Percentiles rank a stretch among this genome's conserved stretches.
phyloP scores from a whole-genome alignment of 768 basidiomycete species.

The Mycena venus region DNA sequence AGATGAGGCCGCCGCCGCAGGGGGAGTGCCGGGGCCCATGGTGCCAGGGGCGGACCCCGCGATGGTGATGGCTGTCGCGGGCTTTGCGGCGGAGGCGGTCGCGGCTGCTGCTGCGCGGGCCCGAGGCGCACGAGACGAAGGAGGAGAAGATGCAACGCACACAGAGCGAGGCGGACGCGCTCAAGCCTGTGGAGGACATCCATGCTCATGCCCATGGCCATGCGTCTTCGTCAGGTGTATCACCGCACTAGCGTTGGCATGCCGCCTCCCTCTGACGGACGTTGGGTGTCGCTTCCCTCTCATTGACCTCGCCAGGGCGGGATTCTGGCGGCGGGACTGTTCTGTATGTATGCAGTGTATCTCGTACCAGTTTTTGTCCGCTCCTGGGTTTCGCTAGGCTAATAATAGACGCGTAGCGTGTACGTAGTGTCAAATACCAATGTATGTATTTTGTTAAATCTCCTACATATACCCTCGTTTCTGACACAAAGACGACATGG shows the following conservation, averaged over 20 bases:
- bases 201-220: no score
- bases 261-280: background rate
- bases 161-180: conserved; percentile 59
- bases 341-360: background rate
- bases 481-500: background rate
- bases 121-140: conserved; percentile 29
- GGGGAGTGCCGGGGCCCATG: no score
- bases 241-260: background rate
- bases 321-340: conserved; percentile 1
- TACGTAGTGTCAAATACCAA: conserved; percentile 26
- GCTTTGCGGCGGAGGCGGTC: conserved; percentile 9
- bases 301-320: background rate
- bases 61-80: conserved; percentile 8
- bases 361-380: conserved; percentile 9
- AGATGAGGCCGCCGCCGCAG: conserved; percentile 70
- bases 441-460: conserved; percentile 25
- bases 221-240: background rate
- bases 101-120: conserved; percentile 10
- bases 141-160: conserved; percentile 44
- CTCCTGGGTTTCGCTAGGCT: background rate
- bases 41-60: conserved; percentile 45
- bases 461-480: background rate
- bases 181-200: conserved; percentile 36
- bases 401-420: conserved; percentile 21
- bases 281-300: no score